phyloP scores from a whole-genome alignment of 768 basidiomycete species.

The Leccinum rimulosum region DNA sequence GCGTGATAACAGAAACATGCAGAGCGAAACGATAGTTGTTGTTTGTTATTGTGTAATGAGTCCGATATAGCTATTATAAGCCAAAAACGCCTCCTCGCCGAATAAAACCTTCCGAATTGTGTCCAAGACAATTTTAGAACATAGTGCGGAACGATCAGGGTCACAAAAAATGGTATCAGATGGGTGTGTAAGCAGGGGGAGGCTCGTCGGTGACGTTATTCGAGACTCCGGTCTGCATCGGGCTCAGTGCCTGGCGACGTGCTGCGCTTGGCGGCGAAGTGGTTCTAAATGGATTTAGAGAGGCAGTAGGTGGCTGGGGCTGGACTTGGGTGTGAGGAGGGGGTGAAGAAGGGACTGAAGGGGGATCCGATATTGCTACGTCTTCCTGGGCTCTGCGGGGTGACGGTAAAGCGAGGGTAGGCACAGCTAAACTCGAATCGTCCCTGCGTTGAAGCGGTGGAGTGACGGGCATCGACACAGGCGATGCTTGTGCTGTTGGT shows the following conservation, averaged over 20 bases:
- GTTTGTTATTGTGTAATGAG: constrained; percentile 2
- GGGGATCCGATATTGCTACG: neutral
- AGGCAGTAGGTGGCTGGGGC: neutral
- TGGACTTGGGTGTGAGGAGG: neutral
- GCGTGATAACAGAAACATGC: neutral
- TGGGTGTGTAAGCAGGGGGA: constrained; percentile 28
- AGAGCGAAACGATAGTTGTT: neutral
- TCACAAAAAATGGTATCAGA: constrained; percentile 3
- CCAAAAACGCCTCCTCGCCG: neutral
- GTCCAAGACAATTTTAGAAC: neutral
- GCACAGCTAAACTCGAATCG: neutral
- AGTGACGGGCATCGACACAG: neutral
- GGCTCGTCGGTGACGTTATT: constrained; percentile 13
- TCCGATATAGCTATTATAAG: constrained; percentile 3
- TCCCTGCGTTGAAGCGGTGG: constrained; percentile 2
- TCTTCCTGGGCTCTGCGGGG: constrained; percentile 1
- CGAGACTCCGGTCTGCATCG: constrained; percentile 14
- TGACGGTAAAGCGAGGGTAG: neutral
- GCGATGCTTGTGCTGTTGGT: neutral
- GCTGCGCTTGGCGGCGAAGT: neutral
- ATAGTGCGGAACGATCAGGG: neutral
- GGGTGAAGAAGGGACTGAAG: neutral
- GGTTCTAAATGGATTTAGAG: neutral
- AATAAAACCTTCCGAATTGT: neutral
- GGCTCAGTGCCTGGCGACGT: constrained; percentile 3